Conservation (phyloP, 73 alveolate species). For the Symbiodinium pilosum region DNA sequence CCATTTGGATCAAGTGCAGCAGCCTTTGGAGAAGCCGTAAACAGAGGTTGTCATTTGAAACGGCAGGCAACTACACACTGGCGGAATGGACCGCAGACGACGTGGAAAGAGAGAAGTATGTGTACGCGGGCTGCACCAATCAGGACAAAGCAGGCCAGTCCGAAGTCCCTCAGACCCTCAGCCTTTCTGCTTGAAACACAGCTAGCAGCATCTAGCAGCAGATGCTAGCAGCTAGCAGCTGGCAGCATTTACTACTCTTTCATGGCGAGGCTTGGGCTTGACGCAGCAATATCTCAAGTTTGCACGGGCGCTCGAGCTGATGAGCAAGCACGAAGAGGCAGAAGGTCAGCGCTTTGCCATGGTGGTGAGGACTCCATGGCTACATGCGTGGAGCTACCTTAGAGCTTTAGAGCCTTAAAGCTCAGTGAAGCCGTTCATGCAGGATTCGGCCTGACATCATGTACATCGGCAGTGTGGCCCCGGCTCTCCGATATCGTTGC, state of each 20-base stretch:
- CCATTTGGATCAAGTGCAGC: too few relatives aligned
- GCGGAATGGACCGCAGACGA: constrained; percentile 47
- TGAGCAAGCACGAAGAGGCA: constrained; percentile 9
- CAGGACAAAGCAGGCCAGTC: background rate
- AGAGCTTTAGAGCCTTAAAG: background rate
- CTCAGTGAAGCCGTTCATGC: background rate
- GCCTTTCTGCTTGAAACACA: background rate
- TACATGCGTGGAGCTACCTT: background rate
- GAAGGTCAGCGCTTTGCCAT: constrained; percentile 39
- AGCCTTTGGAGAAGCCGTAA: too few relatives aligned
- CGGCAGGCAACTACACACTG: constrained; percentile 89
- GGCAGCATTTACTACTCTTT: too few relatives aligned
- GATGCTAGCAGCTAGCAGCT: too few relatives aligned
- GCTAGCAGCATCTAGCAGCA: too few relatives aligned
- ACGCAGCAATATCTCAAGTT: constrained; percentile 66
- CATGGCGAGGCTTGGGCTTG: background rate
- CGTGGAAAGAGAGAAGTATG: background rate
- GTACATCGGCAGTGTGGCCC: background rate
- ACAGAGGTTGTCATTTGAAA: too few relatives aligned
- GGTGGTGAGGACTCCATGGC: constrained; percentile 41
- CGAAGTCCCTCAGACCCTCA: too few relatives aligned
- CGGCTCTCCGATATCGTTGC: background rate
- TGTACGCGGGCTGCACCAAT: background rate
- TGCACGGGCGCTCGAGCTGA: constrained; percentile 23
- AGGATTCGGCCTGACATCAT: constrained; percentile 68